Base-by-base conservation (phyloP, 1,284 basidiomycete species). In the Leccinum fallax region DNA sequence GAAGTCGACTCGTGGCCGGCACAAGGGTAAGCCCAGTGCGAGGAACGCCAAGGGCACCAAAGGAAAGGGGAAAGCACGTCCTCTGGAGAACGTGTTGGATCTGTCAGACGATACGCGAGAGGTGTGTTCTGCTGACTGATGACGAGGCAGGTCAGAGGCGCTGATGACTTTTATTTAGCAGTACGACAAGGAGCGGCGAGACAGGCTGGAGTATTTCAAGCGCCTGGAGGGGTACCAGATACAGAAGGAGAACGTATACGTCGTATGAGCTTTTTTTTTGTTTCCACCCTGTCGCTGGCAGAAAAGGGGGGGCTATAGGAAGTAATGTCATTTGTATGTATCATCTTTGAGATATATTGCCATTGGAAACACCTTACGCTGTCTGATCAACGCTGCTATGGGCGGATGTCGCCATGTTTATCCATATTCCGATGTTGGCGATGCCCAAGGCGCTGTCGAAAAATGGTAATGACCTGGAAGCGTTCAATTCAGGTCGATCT, bases 221-320 rank as follows among this genome's bases (percentile, higher is more conserved):
- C 77, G 79, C 59, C 67, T 87, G 26, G 80, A 85, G 24, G 77
- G 76, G 15, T 87, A 86, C 65, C 74, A 81, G 62, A 75, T 87
- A 16, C 79, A 80, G 60, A 83, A 83, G 64, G 85, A 87, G 71
- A 81, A 85, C 59, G 84, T 87, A 32, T 87, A 85, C 71, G 78
- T 87, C 56, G 76, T 87, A 57, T 87, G 75, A 85, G 10, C 4
- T 43, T 11, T 9, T 51, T 40, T 43, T 46, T 43, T 34, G 5
- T 38, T 21, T 57, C 55, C 53, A 28, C 43, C 54, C 46, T 38
- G 40, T 52, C 52, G 13, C 16, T 57, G n/a, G 10, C 11, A 36
- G 63, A 28, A 30, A 43, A 36, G 15, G 11, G 32, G 48, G 48
- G 46, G 34, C 16, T 24, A 11, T 59, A 6, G 9, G 13, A 52